These are phyloP conservation scores for Trifolium pratense DNA, from an alignment of 306 rosid genomes.

Conservation along the genomic window DNA sequence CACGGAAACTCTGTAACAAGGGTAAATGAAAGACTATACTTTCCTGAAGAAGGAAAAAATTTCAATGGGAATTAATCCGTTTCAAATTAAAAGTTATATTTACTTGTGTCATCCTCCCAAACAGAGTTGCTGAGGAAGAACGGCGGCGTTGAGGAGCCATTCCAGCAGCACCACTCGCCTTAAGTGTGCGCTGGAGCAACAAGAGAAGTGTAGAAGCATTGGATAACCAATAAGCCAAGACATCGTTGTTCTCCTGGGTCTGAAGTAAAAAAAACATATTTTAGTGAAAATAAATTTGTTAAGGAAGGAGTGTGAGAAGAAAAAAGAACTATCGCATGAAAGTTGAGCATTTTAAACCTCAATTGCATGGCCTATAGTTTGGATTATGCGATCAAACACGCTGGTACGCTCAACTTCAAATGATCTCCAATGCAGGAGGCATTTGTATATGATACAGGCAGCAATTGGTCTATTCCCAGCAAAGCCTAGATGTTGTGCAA, in stretches of 20 bases:
- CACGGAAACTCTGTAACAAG: slow-evolving; percentile 62
- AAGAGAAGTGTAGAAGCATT: slow-evolving; percentile 64
- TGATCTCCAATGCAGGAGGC: slow-evolving; percentile 73
- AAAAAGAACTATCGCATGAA: slow-evolving; percentile 16
- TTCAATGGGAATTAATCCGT: slow-evolving; percentile 14
- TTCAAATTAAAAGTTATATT: slow-evolving; percentile 38
- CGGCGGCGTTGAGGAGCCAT: slow-evolving; percentile 73
- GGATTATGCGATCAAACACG: slow-evolving; percentile 64
- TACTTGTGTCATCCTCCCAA: slow-evolving; percentile 72
- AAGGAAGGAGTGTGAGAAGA: slow-evolving; percentile 30
- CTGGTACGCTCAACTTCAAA: slow-evolving; percentile 72
- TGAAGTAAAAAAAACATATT: slow-evolving; percentile 39
- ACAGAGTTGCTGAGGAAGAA: slow-evolving; percentile 58
- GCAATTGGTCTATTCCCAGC: slow-evolving; percentile 62
- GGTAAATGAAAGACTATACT: slow-evolving; percentile 16
- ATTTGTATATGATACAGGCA: slow-evolving; percentile 63
- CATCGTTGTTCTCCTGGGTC: slow-evolving; percentile 64
- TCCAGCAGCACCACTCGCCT: slow-evolving; percentile 75
- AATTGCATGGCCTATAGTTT: slow-evolving; percentile 60
- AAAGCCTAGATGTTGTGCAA: slow-evolving; percentile 61
- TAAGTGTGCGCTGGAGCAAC: slow-evolving; percentile 67
- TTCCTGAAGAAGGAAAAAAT: slow-evolving; percentile 33
- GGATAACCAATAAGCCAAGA: slow-evolving; percentile 67
- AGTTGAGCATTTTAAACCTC: slow-evolving; percentile 55
- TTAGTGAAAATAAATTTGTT: slow-evolving; percentile 35